phyloP scores from a whole-genome alignment of 768 basidiomycete species.

The Suillus weaverae region DNA sequence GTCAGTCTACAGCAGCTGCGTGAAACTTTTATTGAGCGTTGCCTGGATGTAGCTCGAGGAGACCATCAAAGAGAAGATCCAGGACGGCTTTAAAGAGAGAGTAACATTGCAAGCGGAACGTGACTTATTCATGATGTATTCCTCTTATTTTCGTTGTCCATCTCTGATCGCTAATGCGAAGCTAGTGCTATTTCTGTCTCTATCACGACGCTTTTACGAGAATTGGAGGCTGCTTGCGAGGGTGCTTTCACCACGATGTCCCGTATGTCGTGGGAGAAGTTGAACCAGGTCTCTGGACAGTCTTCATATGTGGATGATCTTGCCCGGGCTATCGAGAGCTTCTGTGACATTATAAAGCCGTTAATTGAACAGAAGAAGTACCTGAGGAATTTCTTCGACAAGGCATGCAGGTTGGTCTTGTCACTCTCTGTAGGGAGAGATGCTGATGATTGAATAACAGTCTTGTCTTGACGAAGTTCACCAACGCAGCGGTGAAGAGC shows the following conservation, averaged over 20 bases:
- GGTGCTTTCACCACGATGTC: slow-evolving; percentile 74
- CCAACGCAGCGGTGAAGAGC: slow-evolving; percentile 85
- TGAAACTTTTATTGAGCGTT: slow-evolving; percentile 5
- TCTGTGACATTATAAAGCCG: slow-evolving; percentile 74
- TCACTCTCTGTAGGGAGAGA: background rate
- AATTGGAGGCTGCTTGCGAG: slow-evolving; percentile 85
- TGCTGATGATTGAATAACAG: slow-evolving; percentile 38
- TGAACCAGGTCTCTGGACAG: slow-evolving; percentile 84
- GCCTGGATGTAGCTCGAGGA: slow-evolving; percentile 73
- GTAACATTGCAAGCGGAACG: slow-evolving; percentile 82
- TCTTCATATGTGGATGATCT: slow-evolving; percentile 82
- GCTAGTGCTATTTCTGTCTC: slow-evolving; percentile 80
- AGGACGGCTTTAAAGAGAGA: slow-evolving; percentile 72
- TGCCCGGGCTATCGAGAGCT: slow-evolving; percentile 69
- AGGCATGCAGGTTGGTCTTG: slow-evolving; percentile 74
- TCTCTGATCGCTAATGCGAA: background rate
- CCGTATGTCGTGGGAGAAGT: slow-evolving; percentile 73
- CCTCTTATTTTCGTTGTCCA: background rate
- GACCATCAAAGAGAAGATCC: slow-evolving; percentile 81
- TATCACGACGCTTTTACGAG: slow-evolving; percentile 75
- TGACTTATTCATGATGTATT: slow-evolving; percentile 86
- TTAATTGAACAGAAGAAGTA: slow-evolving; percentile 95
- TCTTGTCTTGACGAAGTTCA: slow-evolving; percentile 83
- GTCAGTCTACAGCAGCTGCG: slow-evolving; percentile 37
- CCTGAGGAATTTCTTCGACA: slow-evolving; percentile 89